Conservation (phyloP, 345 rosid species). For the Punica granatum region DNA sequence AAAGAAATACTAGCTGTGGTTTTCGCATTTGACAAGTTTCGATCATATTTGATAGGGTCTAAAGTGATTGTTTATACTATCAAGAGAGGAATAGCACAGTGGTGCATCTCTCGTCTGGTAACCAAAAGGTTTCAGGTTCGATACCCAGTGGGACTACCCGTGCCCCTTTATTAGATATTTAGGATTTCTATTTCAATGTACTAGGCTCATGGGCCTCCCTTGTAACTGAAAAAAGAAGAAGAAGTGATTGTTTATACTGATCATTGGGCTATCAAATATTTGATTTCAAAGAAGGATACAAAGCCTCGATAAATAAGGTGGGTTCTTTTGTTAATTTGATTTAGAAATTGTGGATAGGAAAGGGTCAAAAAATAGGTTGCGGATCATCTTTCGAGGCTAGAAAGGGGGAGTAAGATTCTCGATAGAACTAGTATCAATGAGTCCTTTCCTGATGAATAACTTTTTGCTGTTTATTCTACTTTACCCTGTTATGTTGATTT, state of each 20-base stretch:
- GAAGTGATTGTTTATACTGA: background rate
- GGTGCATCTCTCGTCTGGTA: no score
- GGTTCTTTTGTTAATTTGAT: slow-evolving; percentile 5
- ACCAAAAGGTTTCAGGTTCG: no score
- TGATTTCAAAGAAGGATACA: background rate
- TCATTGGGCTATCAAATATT: background rate
- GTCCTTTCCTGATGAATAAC: background rate
- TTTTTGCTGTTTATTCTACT: background rate
- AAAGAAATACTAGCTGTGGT: background rate
- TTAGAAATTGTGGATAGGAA: background rate
- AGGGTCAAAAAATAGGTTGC: background rate
- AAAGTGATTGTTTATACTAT: no score
- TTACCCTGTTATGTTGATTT: background rate
- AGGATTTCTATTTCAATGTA: no score
- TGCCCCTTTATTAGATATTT: no score
- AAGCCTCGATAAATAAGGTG: background rate
- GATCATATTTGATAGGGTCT: background rate
- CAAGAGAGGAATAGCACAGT: no score
- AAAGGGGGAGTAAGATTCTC: background rate
- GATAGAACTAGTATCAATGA: background rate
- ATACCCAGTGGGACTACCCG: no score
- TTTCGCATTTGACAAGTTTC: slow-evolving; percentile 2
- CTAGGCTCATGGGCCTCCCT: no score
- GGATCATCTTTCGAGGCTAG: background rate
- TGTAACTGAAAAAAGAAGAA: no score